phyloP scores from a whole-genome alignment of 768 basidiomycete genomes.

The Boletellus sp. region DNA sequence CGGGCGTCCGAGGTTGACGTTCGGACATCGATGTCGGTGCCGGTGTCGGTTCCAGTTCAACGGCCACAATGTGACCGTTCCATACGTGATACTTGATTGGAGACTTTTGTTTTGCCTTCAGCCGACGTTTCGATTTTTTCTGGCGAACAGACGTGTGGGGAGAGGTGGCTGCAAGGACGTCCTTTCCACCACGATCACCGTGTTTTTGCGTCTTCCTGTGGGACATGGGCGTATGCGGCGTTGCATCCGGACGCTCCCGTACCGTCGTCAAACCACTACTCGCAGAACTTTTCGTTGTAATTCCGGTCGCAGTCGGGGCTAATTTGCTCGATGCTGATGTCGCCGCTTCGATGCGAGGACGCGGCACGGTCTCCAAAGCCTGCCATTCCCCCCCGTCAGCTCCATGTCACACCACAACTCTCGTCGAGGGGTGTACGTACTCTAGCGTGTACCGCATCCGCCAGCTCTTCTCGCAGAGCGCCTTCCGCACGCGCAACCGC shows the following conservation, averaged over 20 bases:
- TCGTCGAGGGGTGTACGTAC: background rate
- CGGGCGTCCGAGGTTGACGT: background rate
- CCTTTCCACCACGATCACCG: background rate
- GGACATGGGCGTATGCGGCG: background rate
- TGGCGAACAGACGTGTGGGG: background rate
- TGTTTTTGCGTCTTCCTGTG: constrained; percentile 4
- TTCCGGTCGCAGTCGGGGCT: background rate
- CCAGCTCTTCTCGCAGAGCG: background rate
- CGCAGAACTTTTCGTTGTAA: background rate
- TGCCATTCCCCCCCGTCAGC: constrained; percentile 4
- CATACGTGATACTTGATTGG: constrained; percentile 10
- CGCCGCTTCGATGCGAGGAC: background rate
- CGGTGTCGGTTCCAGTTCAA: background rate
- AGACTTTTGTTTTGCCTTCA: background rate
- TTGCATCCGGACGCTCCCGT: background rate
- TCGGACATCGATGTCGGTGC: background rate
- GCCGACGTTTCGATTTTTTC: background rate
- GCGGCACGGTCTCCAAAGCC: background rate
- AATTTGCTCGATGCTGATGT: background rate
- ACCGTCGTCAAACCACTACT: too few species aligned
- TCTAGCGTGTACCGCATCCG: background rate
- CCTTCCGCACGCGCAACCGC: background rate
- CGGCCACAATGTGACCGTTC: constrained; percentile 13
- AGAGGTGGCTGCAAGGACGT: background rate
- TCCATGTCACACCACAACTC: background rate